Conservation (phyloP, 2,329 filamentous ascomycete species). For the Ophiostoma sp. region DNA sequence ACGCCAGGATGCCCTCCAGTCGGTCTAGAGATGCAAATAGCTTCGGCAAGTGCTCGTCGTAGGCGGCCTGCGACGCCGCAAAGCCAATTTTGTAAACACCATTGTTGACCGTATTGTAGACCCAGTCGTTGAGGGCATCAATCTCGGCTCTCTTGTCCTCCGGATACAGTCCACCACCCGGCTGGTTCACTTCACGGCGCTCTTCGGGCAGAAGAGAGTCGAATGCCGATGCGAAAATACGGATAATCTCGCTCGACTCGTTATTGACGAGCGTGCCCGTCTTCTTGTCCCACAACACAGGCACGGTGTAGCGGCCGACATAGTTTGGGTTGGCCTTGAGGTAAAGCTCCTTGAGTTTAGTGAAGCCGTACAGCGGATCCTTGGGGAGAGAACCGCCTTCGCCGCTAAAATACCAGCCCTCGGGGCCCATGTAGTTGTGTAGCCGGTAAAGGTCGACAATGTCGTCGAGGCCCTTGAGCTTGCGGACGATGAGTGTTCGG, state of each 20-base stretch:
- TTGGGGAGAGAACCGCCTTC: slow-evolving; percentile 50
- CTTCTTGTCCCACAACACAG: slow-evolving; percentile 70
- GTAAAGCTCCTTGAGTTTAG: slow-evolving; percentile 69
- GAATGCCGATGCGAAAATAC: slow-evolving; percentile 77
- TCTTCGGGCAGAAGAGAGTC: slow-evolving; percentile 58
- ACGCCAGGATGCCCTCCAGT: slow-evolving; percentile 58
- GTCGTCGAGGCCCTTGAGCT: slow-evolving; percentile 71
- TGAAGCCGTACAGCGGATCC: slow-evolving; percentile 66
- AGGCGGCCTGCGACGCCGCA: slow-evolving; percentile 64
- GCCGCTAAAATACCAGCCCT: slow-evolving; percentile 56
- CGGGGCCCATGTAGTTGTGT: slow-evolving; percentile 62
- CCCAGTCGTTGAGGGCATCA: slow-evolving; percentile 67
- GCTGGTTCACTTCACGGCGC: slow-evolving; percentile 52
- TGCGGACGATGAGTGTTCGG: slow-evolving; percentile 69
- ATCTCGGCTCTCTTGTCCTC: slow-evolving; percentile 54
- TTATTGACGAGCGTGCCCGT: slow-evolving; percentile 74
- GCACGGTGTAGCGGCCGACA: slow-evolving; percentile 70
- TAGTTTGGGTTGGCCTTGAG: slow-evolving; percentile 68
- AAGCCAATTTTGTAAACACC: slow-evolving; percentile 62
- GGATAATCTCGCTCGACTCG: slow-evolving; percentile 79
- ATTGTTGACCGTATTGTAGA: slow-evolving; percentile 56
- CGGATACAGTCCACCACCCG: slow-evolving; percentile 60
- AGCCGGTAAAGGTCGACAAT: slow-evolving; percentile 68
- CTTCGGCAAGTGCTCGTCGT: slow-evolving; percentile 59
- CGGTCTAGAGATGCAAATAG: slow-evolving; percentile 66